Evolutionary conservation across 2,329 filamentous ascomycete species (phyloP).

Genomic region (Colletotrichum graminicola): DNA sequence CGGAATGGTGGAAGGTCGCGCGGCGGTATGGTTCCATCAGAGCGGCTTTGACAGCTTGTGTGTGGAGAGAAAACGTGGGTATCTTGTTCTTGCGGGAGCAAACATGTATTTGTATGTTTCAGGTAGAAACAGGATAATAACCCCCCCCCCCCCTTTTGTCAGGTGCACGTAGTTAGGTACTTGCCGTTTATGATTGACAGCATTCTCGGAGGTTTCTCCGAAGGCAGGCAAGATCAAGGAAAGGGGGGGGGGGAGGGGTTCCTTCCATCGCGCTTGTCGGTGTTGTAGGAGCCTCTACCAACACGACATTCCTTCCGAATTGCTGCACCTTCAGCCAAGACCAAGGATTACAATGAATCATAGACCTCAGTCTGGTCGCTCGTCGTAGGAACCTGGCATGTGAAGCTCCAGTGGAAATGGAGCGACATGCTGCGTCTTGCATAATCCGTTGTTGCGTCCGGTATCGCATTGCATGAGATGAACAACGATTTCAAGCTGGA

Average conservation of each 20-base stretch:
- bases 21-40: neutral
- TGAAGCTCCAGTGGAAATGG: constrained; percentile 27
- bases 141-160: neutral
- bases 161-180: neutral
- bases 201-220: neutral
- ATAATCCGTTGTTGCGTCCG: constrained; percentile 5
- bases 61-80: neutral
- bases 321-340: neutral
- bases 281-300: neutral
- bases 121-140: neutral
- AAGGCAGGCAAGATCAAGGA: neutral
- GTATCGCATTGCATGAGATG: constrained; percentile 28
- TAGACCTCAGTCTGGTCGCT: neutral
- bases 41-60: constrained; percentile 7
- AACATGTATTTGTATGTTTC: neutral
- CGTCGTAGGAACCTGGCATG: constrained; percentile 2
- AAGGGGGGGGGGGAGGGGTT: neutral
- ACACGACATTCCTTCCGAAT: neutral
- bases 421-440: neutral
- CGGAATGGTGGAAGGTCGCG: neutral
- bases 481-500: constrained; percentile 11
- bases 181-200: neutral
- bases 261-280: neutral
- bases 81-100: neutral
- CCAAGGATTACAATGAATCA: neutral